Evolutionary conservation across 192 early-diverging fungal species (phyloP), one percentile per base, ranked within the genome.

Genomic region (Gamsiella multidivaricata): DNA sequence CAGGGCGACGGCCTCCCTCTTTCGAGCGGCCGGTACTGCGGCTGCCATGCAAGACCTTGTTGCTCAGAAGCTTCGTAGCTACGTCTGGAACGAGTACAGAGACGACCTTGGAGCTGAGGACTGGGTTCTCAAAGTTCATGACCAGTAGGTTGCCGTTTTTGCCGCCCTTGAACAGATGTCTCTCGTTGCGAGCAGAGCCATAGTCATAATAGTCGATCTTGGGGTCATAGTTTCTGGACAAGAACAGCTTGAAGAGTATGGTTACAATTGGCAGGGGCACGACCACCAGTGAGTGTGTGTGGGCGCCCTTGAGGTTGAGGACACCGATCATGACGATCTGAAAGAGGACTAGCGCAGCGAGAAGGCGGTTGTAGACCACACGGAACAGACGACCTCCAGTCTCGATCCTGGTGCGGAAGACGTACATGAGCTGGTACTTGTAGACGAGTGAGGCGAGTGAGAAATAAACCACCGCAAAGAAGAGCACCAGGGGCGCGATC

Each of bases 341-440:
- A 79, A 89, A 92, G 25, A 91, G 76, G 14, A 90, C 46, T 53
- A 87, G 75, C n/a, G 90, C 88, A 8, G 80, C 66, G 1, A 94
- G 39, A 43, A 92, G 72, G n/a, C 92, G 86, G 59, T 94, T 90
- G 66, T 91, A 85, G 31, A 90, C 71, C 23, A 84, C 81, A 10
- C 90, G 86, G 88, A 90, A 92, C 78, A 92, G 91, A 26, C 82
- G 84, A 34, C 92, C 92, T 25, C 85, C 91, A 0, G 90, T 91
- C 42, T 94, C 89, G 41, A 89, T 70, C 50, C 82, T 81, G 22
- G 92, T 94, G 62, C 83, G 83, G 83, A 90, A 92, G 23, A 94
- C 90, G 69, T 80, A 87, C 89, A 93, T 90, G 11, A 91, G 43
- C 22, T 87, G 85, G 82, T 94, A 92, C 81, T 88, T 90, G 83